Evolutionary conservation across 768 basidiomycete genomes (phyloP).

Genomic region (Lactifluus subvellereus): DNA sequence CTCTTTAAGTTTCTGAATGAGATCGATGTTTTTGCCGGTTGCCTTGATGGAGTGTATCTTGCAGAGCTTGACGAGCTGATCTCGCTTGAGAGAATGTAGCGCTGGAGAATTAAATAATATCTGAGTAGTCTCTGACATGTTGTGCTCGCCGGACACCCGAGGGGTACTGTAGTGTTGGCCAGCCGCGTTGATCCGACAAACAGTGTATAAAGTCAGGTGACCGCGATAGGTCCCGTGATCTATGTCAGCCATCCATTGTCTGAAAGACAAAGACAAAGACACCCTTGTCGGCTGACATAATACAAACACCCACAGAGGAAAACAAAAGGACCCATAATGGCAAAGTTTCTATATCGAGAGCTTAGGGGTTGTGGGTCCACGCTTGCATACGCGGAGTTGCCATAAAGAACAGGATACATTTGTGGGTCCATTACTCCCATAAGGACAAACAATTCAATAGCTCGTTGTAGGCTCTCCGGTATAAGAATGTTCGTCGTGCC

Average conservation of each 20-base stretch:
- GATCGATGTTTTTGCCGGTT: constrained; percentile 69
- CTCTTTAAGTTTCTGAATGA: constrained; percentile 60
- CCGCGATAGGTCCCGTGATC: background rate
- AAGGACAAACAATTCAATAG: constrained; percentile 1
- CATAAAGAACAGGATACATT: background rate
- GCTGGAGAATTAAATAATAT: constrained; percentile 84
- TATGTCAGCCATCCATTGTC: background rate
- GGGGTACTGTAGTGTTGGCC: background rate
- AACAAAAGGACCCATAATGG: background rate
- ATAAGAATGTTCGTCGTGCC: constrained; percentile 10
- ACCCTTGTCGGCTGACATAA: background rate
- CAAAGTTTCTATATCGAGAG: constrained; percentile 2
- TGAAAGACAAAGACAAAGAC: no score
- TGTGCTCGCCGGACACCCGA: background rate
- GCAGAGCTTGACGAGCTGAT: constrained; percentile 81
- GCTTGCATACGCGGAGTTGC: background rate
- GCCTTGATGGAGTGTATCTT: constrained; percentile 78
- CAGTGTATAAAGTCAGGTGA: constrained; percentile 1
- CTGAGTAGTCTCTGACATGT: constrained; percentile 66
- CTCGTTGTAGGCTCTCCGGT: background rate
- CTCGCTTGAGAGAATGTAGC: constrained; percentile 74
- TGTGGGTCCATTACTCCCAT: constrained; percentile 12
- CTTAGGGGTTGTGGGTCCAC: constrained; percentile 4
- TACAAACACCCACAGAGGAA: background rate
- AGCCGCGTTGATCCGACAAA: background rate